Percentiles rank a stretch among this genome's conserved stretches.
These are phyloP conservation scores for Fusarium pseudonygamai DNA, from an alignment of 2,329 filamentous ascomycete species.

Conservation along the genomic window DNA sequence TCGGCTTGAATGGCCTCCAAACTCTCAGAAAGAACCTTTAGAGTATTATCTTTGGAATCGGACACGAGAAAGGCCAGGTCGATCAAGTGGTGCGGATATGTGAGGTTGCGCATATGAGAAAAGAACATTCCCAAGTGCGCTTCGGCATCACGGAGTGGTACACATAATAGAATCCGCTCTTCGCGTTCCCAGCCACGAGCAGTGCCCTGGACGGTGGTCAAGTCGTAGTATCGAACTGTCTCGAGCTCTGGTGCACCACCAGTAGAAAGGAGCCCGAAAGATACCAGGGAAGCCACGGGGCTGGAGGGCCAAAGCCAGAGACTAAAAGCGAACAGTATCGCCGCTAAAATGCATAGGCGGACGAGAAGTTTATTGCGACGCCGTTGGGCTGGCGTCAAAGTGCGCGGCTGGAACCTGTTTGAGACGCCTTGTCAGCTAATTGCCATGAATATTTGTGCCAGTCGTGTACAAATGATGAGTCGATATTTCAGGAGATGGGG, in stretches of 20 bases:
- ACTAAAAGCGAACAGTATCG: constrained; percentile 71
- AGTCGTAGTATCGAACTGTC: constrained; percentile 96
- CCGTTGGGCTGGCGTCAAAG: constrained; percentile 75
- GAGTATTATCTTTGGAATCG: constrained; percentile 93
- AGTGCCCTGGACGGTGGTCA: constrained; percentile 90
- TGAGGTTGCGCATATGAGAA: constrained; percentile 94
- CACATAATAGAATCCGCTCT: constrained; percentile 93
- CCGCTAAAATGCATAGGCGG: constrained; percentile 69
- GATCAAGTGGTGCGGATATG: constrained; percentile 95
- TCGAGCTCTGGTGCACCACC: constrained; percentile 82
- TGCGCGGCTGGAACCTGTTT: constrained; percentile 79
- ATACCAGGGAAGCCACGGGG: constrained; percentile 68
- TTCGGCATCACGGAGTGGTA: constrained; percentile 91
- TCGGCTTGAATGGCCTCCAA: constrained; percentile 83
- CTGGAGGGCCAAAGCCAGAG: constrained; percentile 79
- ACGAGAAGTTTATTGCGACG: constrained; percentile 77
- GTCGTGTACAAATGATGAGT: neutral
- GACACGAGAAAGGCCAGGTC: constrained; percentile 97
- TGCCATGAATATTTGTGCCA: neutral
- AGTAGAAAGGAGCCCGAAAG: constrained; percentile 75
- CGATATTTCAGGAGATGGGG: neutral
- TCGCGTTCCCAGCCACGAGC: constrained; percentile 95
- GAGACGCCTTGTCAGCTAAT: constrained; percentile 19
- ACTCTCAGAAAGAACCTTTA: constrained; percentile 77
- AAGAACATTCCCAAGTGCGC: constrained; percentile 98